Percentiles rank a stretch among this genome's conserved stretches.
Conservation (phyloP, 176 grass and related monocot genomes). For the Musa beccarii region DNA sequence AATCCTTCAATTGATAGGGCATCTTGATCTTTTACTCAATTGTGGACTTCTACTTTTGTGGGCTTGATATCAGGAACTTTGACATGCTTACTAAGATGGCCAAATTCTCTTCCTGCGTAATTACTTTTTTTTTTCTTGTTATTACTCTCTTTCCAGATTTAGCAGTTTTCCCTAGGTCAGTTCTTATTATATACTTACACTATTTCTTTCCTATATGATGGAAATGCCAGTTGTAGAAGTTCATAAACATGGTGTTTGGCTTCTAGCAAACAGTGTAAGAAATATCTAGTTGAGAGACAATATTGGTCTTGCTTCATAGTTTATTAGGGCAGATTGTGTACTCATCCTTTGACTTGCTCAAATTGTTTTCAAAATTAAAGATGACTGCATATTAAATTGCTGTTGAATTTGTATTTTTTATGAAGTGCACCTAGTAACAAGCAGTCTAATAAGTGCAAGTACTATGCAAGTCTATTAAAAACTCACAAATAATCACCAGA, state of each 20-base stretch:
- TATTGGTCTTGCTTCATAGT: conserved; percentile 5
- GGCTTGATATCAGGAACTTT: conserved; percentile 52
- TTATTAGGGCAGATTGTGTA: not conserved
- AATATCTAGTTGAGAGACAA: not conserved
- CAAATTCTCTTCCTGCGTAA: conserved; percentile 84
- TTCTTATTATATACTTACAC: not conserved
- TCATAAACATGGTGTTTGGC: conserved; percentile 67
- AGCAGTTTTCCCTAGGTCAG: not conserved
- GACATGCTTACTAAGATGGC: conserved; percentile 94
- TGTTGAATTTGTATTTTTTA: too few relatives aligned
- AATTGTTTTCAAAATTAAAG: not conserved
- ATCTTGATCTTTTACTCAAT: conserved; percentile 1
- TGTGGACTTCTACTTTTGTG: conserved; percentile 8
- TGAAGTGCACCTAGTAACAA: not conserved
- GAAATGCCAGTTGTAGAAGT: conserved; percentile 97
- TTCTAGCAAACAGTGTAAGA: conserved; percentile 91
- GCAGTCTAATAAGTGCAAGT: not conserved
- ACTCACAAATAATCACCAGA: too few relatives aligned
- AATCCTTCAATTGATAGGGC: not conserved
- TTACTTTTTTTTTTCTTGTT: conserved; percentile 11
- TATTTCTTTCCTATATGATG: conserved; percentile 53
- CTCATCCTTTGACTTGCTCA: not conserved
- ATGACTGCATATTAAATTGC: not conserved
- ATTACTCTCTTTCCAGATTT: not conserved
- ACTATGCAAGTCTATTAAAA: not conserved